phyloP scores from a whole-genome alignment of 2,329 filamentous ascomycete species.

The Eurotiales sp. region DNA sequence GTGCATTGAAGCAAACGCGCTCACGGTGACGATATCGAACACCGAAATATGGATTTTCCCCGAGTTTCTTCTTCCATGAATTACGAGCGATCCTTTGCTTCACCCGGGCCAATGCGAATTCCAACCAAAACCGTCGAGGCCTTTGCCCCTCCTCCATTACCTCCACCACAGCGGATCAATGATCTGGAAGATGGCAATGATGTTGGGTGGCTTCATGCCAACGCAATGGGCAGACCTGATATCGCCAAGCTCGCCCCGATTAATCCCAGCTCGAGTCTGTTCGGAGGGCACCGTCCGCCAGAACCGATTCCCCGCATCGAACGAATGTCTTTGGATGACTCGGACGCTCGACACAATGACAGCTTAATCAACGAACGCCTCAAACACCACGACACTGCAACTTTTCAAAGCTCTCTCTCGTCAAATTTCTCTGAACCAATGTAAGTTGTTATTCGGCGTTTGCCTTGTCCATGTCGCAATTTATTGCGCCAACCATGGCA shows the following conservation, averaged over 20 bases:
- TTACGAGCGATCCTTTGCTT: constrained; percentile 36
- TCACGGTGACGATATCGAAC: no score
- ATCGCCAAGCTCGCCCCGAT: constrained; percentile 48
- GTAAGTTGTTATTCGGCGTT: constrained; percentile 22
- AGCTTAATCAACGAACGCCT: constrained; percentile 29
- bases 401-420: constrained; percentile 31
- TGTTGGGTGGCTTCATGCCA: constrained; percentile 61
- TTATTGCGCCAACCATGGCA: neutral
- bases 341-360: constrained; percentile 30
- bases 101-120: constrained; percentile 60
- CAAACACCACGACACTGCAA: constrained; percentile 25
- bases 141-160: constrained; percentile 59
- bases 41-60: constrained; percentile 43
- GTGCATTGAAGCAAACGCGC: neutral
- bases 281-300: constrained; percentile 42
- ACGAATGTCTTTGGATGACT: constrained; percentile 35
- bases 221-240: constrained; percentile 47
- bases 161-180: constrained; percentile 60
- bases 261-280: constrained; percentile 48
- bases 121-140: constrained; percentile 49
- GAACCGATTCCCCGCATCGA: constrained; percentile 31
- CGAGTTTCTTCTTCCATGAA: constrained; percentile 41
- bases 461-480: neutral
- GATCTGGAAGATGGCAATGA: constrained; percentile 57
- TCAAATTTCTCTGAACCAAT: constrained; percentile 28